Percentiles rank a stretch among this genome's conserved stretches.
phyloP scores from a whole-genome alignment of 805 yeast species.

The Starmerella lactis-condensi region DNA sequence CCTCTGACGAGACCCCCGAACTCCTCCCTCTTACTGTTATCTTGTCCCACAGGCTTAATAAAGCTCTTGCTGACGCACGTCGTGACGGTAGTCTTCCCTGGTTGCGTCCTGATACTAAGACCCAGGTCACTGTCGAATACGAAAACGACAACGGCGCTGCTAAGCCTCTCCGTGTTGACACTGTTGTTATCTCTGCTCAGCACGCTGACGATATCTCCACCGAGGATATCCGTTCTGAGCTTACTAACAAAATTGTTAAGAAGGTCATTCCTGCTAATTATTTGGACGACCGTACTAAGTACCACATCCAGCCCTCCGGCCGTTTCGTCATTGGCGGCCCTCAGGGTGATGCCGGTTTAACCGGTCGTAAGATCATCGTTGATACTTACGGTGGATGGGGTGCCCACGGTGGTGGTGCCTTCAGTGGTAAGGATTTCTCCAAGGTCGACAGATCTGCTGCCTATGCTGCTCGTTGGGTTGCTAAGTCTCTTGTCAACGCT shows the following conservation, averaged over 20 bases:
- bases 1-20: constrained; percentile 97
- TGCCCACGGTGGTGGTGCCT: constrained; percentile 99
- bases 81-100: constrained; percentile 86
- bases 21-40: constrained; percentile 86
- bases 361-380: constrained; percentile 98
- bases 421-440: constrained; percentile 98
- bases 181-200: constrained; percentile 92
- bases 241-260: constrained; percentile 63
- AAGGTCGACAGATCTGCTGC: constrained; percentile 99
- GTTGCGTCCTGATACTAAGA: constrained; percentile 99
- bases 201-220: constrained; percentile 93
- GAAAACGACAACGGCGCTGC: constrained; percentile 87
- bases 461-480: constrained; percentile 99
- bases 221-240: constrained; percentile 69
- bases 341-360: constrained; percentile 99
- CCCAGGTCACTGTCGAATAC: constrained; percentile 97
- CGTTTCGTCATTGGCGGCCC: constrained; percentile 99
- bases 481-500: constrained; percentile 90
- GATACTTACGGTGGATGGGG: constrained; percentile 99
- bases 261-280: constrained; percentile 80
- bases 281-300: constrained; percentile 85
- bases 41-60: constrained; percentile 88
- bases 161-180: constrained; percentile 89
- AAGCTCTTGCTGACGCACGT: constrained; percentile 92
- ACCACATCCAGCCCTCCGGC: constrained; percentile 98